Evolutionary conservation across 2,329 filamentous ascomycete species (phyloP).

Genomic region (Lachnellula suecica): DNA sequence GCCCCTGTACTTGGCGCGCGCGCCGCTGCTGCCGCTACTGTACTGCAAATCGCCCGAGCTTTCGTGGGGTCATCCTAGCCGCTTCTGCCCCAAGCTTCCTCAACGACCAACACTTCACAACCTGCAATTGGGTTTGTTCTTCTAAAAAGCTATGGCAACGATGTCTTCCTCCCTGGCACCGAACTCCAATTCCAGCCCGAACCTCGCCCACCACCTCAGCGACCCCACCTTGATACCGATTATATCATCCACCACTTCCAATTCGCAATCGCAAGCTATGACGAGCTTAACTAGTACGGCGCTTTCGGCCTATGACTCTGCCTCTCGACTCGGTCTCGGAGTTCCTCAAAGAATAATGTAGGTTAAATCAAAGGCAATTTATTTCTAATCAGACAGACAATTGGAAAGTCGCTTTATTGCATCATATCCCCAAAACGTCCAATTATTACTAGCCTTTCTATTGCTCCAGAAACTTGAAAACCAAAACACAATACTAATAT

Average conservation of each 20-base stretch:
- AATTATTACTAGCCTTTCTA: too few relatives aligned
- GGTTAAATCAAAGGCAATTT: too few relatives aligned
- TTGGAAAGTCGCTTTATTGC: too few relatives aligned
- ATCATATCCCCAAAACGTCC: too few relatives aligned
- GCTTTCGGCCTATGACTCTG: constrained; percentile 52
- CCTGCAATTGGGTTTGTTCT: too few relatives aligned
- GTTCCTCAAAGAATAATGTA: constrained; percentile 52
- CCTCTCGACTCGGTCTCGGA: constrained; percentile 52
- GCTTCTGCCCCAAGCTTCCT: neutral
- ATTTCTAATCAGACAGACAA: too few relatives aligned
- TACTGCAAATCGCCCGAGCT: neutral
- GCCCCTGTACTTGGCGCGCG: too few relatives aligned
- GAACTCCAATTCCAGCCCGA: constrained; percentile 1
- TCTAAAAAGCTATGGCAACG: too few relatives aligned
- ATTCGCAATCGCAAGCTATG: constrained; percentile 44
- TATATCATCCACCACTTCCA: constrained; percentile 39
- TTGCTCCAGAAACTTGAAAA: too few relatives aligned
- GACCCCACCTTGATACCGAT: constrained; percentile 57
- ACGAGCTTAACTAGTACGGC: constrained; percentile 52
- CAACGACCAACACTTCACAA: neutral
- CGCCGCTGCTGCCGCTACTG: neutral
- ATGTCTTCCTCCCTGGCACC: neutral
- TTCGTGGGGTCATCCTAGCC: neutral
- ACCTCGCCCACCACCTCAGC: constrained; percentile 41
- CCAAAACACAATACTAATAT: too few relatives aligned